phyloP scores from a whole-genome alignment of 768 basidiomycete genomes.

The Macrolepiota albuminosa region DNA sequence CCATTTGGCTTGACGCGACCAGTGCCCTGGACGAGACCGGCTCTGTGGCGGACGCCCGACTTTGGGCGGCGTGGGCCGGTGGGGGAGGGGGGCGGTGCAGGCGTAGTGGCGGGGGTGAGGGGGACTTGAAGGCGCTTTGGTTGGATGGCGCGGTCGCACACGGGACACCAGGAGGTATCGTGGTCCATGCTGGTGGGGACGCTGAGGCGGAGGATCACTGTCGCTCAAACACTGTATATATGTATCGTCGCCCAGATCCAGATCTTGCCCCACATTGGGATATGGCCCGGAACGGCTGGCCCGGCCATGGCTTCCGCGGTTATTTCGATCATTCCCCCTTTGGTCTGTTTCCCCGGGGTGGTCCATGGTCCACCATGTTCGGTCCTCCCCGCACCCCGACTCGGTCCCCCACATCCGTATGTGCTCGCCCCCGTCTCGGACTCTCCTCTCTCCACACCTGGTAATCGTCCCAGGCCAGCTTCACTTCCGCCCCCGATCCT shows the following conservation, averaged over 20 bases:
- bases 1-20: constrained; percentile 53
- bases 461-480: background rate
- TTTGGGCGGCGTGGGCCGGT: constrained; percentile 20
- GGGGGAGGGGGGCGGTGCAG: constrained; percentile 37
- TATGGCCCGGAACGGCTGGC: constrained; percentile 7
- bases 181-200: constrained; percentile 32
- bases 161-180: constrained; percentile 79
- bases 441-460: background rate
- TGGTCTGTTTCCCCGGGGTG: constrained; percentile 1
- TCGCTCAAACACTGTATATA: background rate
- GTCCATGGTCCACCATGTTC: constrained; percentile 4
- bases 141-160: constrained; percentile 72
- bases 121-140: constrained; percentile 67
- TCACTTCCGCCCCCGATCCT: background rate
- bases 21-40: constrained; percentile 61
- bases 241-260: constrained; percentile 20
- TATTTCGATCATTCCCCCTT: constrained; percentile 11
- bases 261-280: constrained; percentile 16
- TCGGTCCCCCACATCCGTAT: background rate
- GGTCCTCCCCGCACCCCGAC: constrained; percentile 1
- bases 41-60: constrained; percentile 15
- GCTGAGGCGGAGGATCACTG: constrained; percentile 12
- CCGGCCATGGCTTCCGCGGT: constrained; percentile 20
- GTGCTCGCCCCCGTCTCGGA: background rate
- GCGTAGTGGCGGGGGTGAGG: constrained; percentile 29